phyloP scores from a whole-genome alignment of 495 filamentous ascomycete species.

The Rhizodiscina lignyota region DNA sequence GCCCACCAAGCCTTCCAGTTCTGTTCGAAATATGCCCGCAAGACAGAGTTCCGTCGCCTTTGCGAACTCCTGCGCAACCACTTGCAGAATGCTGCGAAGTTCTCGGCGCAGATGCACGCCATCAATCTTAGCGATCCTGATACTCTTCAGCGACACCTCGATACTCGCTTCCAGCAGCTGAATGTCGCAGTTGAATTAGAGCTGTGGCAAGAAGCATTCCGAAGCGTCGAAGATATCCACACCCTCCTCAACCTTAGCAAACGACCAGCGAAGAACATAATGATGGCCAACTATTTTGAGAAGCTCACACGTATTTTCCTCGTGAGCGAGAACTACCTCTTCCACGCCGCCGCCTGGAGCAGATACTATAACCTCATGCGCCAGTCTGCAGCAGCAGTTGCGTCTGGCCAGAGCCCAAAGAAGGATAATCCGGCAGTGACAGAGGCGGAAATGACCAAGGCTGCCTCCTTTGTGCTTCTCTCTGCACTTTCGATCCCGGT shows the following conservation, averaged over 20 bases:
- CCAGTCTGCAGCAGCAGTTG: constrained; percentile 70
- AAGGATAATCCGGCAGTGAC: constrained; percentile 87
- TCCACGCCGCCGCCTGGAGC: constrained; percentile 95
- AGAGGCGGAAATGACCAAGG: constrained; percentile 73
- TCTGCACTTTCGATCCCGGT: constrained; percentile 93
- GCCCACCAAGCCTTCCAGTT: constrained; percentile 97
- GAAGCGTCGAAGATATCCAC: constrained; percentile 97
- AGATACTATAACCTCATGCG: constrained; percentile 93
- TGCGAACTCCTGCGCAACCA: constrained; percentile 97
- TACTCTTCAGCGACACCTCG: constrained; percentile 88
- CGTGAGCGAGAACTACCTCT: constrained; percentile 97
- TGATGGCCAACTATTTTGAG: constrained; percentile 99
- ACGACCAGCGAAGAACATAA: constrained; percentile 95
- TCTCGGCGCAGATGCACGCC: constrained; percentile 95
- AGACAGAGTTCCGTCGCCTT: constrained; percentile 96
- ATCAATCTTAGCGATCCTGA: constrained; percentile 97
- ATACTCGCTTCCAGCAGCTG: constrained; percentile 95
- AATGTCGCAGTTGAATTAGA: constrained; percentile 97
- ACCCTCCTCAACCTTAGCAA: constrained; percentile 98
- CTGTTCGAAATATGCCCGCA: constrained; percentile 92
- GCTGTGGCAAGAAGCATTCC: constrained; percentile 98
- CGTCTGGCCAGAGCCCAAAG: constrained; percentile 65
- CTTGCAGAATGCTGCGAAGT: constrained; percentile 98
- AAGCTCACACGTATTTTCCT: constrained; percentile 96
- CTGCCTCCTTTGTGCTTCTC: constrained; percentile 90